phyloP scores from a whole-genome alignment of 306 rosid species.

The Pyrus pyrifolia region DNA sequence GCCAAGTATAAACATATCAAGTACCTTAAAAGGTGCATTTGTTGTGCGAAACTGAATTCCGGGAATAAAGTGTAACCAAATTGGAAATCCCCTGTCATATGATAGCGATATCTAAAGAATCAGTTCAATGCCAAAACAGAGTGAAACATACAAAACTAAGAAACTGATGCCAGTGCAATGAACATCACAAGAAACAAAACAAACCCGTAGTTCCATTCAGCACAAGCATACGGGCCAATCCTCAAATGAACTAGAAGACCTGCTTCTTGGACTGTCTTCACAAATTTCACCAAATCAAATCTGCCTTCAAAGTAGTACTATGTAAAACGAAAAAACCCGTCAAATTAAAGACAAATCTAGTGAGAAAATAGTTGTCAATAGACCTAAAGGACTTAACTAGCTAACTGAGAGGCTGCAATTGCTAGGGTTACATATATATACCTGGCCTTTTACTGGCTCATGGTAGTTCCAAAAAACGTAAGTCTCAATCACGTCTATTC shows the following conservation, averaged over 20 bases:
- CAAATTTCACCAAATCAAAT: constrained; percentile 18
- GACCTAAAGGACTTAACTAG: background rate
- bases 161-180: background rate
- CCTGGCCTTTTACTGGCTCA: constrained; percentile 13
- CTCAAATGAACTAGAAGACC: constrained; percentile 26
- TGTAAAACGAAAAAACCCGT: background rate
- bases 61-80: constrained; percentile 26
- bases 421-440: background rate
- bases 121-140: background rate
- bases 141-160: background rate
- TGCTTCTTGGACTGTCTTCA: constrained; percentile 20
- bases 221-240: constrained; percentile 27
- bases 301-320: constrained; percentile 28
- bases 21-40: constrained; percentile 26
- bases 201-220: constrained; percentile 20
- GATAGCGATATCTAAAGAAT: background rate
- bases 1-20: background rate
- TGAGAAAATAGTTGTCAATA: background rate
- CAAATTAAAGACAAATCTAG: background rate
- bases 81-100: constrained; percentile 19
- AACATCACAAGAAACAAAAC: background rate
- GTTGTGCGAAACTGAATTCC: constrained; percentile 21
- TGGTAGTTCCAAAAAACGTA: constrained; percentile 14
- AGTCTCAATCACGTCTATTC: constrained; percentile 13
- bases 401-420: background rate